phyloP scores from a whole-genome alignment of 2,329 filamentous ascomycete genomes.

The Lachnellula subtilissima region DNA sequence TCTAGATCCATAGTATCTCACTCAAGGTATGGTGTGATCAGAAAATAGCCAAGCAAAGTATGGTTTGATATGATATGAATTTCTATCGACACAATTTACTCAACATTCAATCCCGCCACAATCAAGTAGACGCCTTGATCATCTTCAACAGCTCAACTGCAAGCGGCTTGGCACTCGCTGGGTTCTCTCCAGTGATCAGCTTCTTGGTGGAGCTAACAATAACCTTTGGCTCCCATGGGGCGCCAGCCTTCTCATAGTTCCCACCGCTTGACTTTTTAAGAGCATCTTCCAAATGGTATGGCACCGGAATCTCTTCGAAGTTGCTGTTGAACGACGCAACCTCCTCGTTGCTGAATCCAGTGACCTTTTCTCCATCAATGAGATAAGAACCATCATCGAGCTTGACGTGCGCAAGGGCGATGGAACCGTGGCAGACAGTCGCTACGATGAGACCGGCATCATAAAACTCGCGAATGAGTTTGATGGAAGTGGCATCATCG shows the following conservation, averaged over 20 bases:
- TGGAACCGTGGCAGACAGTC: constrained; percentile 64
- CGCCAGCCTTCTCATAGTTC: constrained; percentile 49
- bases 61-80: neutral
- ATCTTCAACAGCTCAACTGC: constrained; percentile 29
- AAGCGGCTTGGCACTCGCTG: constrained; percentile 35
- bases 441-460: constrained; percentile 55
- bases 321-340: constrained; percentile 38
- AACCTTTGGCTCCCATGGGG: constrained; percentile 36
- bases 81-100: too few relatives aligned
- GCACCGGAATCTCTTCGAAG: constrained; percentile 37
- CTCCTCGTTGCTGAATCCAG: constrained; percentile 54
- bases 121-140: constrained; percentile 13
- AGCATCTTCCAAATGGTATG: constrained; percentile 57
- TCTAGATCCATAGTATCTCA: neutral
- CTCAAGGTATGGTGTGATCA: neutral
- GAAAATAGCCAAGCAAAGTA: neutral
- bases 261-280: constrained; percentile 45
- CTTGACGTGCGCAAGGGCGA: constrained; percentile 55
- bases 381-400: constrained; percentile 47
- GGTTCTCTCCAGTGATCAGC: constrained; percentile 41
- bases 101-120: too few relatives aligned
- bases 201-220: constrained; percentile 33
- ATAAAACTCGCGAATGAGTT: constrained; percentile 58
- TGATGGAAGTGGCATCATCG: constrained; percentile 47
- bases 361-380: constrained; percentile 52